Evolutionary conservation across 352 stramenopile genomes (phyloP), one percentile per base, ranked within the genome.

Genomic region (Pythium aquatile): DNA sequence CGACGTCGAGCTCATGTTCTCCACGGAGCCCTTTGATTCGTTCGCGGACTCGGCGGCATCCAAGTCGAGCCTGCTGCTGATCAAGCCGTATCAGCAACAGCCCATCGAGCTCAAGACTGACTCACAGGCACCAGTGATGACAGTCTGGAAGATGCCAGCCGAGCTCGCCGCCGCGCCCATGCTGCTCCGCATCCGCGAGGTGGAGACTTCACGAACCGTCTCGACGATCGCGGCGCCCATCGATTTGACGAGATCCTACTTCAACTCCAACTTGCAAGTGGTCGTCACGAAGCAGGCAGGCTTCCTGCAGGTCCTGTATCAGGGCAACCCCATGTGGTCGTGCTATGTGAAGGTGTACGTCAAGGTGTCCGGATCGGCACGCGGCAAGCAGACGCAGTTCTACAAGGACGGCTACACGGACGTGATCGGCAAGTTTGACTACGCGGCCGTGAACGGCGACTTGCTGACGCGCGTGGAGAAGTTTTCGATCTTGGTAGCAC

Each of bases 361-460:
- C 1, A 80, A 83, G 47, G 49, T 32, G 2, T 47, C 14, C 11
- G 33, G 11, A 8, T 35, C 46, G 3, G n/a, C 17, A 30, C 42
- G 48, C 42, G n/a, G 58, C 32, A 69, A 63, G 33, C 40, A 61
- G 63, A 44, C 30, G 65, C 59, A 66, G 29, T 93, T 93, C 68
- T 91, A 88, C 73, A 93, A 93, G 68, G 85, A 93, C 60, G 85
- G 85, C 9, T 93, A 91, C 70, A 94, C 83, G 28, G 81, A 94
- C 51, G 49, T 94, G 46, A 55, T 86, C 26, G 81, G 81, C 52
- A 82, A 79, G 51, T 91, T 93, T 46, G 81, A 91, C 68, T 93
- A 91, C 55, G 73, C 82, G 7, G 78, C 74, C 1, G 79, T 83
- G 56, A 89, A 89, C 37, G 80, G 74, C 54, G 69, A 84, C 24